Evolutionary conservation across 2,329 filamentous ascomycete genomes (phyloP), one percentile per base, ranked within the genome.

Genomic region (Alternaria viburni): DNA sequence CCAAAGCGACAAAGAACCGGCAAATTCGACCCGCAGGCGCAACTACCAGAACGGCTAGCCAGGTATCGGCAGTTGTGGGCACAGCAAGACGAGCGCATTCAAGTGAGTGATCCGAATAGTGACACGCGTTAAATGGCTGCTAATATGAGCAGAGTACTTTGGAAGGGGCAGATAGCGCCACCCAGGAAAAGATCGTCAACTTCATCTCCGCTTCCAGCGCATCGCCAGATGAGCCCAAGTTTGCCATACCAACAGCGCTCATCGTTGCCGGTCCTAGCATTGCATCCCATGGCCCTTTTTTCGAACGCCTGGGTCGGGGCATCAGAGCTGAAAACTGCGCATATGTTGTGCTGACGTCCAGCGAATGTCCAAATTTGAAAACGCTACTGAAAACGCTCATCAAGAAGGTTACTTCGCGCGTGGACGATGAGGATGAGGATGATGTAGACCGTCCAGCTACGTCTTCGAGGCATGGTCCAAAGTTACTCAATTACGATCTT

Each of bases 211-310:
- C 71, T 15, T 69, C 74, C 21, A 62, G 66, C 13, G 41, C 63
- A 50, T 68, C 65, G 51, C 54, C 67, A 62, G 66, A 70, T 28
- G 65, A 72, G 63, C 59, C 63, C 44, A 66, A 74, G 47, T 81
- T 82, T 51, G 87, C 86, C 74, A 86, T 93, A 43, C 89, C 90
- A 0, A 87, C 90, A 8, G 90, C 87, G 3, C 90, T 95, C 69
- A 88, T 95, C 69, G 86, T 93, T 62, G 91, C 91, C 9, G 93
- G 92, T 0, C 91, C 92, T 8, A 93, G 92, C 67, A 90, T 93
- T 69, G 89, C 91, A 36, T 91, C 90, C 2, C 91, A 93, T 76
- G 87, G 89, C 45, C 83, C 91, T 12, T 84, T 94, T n/a, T 93
- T 93, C 69, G 84, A 88, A 61, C 90, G 93, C 76, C 81, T 94